Percentiles rank a stretch among this genome's conserved stretches.
These are phyloP conservation scores for Trichosporon asahii DNA, from an alignment of 1,284 basidiomycete genomes.

Conservation along the genomic window DNA sequence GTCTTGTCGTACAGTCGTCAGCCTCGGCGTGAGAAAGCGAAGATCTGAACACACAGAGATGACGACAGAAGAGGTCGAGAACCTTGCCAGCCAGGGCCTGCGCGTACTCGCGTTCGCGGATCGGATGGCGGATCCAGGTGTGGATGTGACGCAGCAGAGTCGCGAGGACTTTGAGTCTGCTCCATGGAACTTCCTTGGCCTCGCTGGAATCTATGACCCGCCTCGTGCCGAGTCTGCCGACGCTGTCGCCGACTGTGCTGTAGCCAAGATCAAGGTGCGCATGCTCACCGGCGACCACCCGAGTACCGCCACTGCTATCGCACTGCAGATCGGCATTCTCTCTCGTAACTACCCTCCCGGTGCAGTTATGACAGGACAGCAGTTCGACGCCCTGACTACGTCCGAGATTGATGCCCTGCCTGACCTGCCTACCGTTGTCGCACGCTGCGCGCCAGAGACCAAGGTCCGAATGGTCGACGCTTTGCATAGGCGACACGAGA, in stretches of 20 bases:
- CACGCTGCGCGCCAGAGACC: constrained; percentile 58
- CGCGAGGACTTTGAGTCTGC: constrained; percentile 60
- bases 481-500: constrained; percentile 55
- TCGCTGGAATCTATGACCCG: constrained; percentile 66
- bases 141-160: constrained; percentile 38
- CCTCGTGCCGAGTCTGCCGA: constrained; percentile 64
- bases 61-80: too few relatives aligned
- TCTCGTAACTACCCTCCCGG: constrained; percentile 48
- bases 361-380: constrained; percentile 57
- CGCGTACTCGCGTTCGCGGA: constrained; percentile 51
- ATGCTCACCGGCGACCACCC: constrained; percentile 61
- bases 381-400: constrained; percentile 64
- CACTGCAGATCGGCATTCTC: constrained; percentile 57
- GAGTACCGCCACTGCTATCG: constrained; percentile 56
- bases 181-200: constrained; percentile 59
- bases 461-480: constrained; percentile 61
- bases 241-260: constrained; percentile 62
- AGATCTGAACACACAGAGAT: background rate
- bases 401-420: constrained; percentile 60
- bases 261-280: constrained; percentile 64
- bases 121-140: constrained; percentile 51
- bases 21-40: background rate
- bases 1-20: background rate
- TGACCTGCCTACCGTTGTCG: constrained; percentile 60
- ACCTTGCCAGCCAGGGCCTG: too few relatives aligned